Evolutionary conservation across 139 green algal genomes (phyloP).

Genomic region (Yamagishiella unicocca): DNA sequence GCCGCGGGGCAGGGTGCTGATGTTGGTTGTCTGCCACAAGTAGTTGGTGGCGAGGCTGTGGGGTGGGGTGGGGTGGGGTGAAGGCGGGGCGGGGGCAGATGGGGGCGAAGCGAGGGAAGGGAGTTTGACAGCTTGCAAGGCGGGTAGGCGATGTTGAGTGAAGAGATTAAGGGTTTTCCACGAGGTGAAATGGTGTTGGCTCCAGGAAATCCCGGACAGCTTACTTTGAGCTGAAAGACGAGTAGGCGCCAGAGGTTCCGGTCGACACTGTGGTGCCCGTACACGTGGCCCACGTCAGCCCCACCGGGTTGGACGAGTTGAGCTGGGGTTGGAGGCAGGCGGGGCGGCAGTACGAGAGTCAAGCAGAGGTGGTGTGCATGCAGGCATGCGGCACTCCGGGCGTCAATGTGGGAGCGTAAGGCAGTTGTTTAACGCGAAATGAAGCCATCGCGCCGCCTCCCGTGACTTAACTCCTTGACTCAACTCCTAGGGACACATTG

Average conservation of each 20-base stretch:
- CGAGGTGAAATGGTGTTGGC: too few relatives aligned
- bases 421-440: too few relatives aligned
- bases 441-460: too few relatives aligned
- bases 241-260: not conserved
- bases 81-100: too few relatives aligned
- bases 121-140: not conserved
- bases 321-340: not conserved
- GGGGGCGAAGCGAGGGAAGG: not conserved
- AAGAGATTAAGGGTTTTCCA: too few relatives aligned
- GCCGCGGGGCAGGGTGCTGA: slow-evolving; percentile 2
- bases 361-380: too few relatives aligned
- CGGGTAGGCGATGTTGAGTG: not conserved
- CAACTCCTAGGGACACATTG: too few relatives aligned
- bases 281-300: slow-evolving; percentile 16
- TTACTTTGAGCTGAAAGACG: not conserved
- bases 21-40: not conserved
- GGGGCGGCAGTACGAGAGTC: too few relatives aligned
- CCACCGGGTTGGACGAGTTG: slow-evolving; percentile 14
- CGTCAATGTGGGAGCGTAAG: too few relatives aligned
- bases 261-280: not conserved
- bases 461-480: too few relatives aligned
- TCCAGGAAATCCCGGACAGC: too few relatives aligned
- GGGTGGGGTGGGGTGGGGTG: not conserved
- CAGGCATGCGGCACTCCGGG: too few relatives aligned
- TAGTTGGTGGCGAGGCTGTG: slow-evolving; percentile 30